phyloP scores from a whole-genome alignment of 768 basidiomycete species.

The Leccinum imitatum region DNA sequence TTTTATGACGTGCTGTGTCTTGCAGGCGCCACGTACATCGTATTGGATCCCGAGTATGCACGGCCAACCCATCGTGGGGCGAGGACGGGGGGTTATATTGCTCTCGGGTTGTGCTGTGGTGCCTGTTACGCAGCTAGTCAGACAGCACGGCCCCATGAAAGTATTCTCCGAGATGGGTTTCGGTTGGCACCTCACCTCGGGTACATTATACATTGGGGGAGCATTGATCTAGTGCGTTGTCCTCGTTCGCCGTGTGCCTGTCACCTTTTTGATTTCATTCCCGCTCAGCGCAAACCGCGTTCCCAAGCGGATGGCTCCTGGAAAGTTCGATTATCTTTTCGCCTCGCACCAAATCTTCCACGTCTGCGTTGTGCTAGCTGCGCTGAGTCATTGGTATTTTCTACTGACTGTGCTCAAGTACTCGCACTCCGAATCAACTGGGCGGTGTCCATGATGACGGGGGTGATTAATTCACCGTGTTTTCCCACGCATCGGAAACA shows the following conservation, averaged over 20 bases:
- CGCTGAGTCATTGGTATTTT: constrained; percentile 60
- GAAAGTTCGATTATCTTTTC: constrained; percentile 75
- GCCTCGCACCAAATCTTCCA: constrained; percentile 93
- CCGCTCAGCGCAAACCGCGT: constrained; percentile 74
- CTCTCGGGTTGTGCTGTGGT: constrained; percentile 67
- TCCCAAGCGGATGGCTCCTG: constrained; percentile 74
- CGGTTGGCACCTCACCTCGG: constrained; percentile 66
- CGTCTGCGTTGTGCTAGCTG: constrained; percentile 71
- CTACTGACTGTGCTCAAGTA: constrained; percentile 58
- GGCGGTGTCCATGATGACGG: constrained; percentile 18
- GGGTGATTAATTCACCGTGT: constrained; percentile 26
- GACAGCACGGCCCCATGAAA: constrained; percentile 55
- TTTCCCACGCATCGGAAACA: constrained; percentile 23
- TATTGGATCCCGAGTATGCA: constrained; percentile 75
- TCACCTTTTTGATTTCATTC: constrained; percentile 32
- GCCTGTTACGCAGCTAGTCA: constrained; percentile 65
- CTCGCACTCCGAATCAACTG: constrained; percentile 42
- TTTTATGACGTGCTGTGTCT: constrained; percentile 4
- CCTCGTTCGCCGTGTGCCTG: constrained; percentile 32
- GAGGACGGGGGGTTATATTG: constrained; percentile 77
- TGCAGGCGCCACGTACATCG: constrained; percentile 68
- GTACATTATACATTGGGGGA: constrained; percentile 73
- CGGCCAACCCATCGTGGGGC: constrained; percentile 73
- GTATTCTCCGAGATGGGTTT: constrained; percentile 66
- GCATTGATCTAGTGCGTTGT: constrained; percentile 77